Evolutionary conservation across 2,329 filamentous ascomycete species (phyloP).

Genomic region (Trichophyton verrucosum): DNA sequence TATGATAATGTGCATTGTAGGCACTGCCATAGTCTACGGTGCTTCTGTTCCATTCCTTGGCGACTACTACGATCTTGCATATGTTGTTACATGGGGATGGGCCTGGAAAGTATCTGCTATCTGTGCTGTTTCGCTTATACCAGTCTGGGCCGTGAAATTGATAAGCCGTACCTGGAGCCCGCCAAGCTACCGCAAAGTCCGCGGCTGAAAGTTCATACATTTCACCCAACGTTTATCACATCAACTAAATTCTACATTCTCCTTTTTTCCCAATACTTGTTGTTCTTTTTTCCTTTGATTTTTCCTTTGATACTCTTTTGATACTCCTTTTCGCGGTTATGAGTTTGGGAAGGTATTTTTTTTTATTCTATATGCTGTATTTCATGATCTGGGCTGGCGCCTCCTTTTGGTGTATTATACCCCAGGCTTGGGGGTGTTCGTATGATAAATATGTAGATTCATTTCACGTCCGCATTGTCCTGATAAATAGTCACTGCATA

Average conservation of each 20-base stretch:
- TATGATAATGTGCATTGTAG: conserved; percentile 75
- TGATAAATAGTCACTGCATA: neutral
- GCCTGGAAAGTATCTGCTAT: conserved; percentile 79
- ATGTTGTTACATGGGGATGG: conserved; percentile 67
- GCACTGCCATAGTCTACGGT: conserved; percentile 69
- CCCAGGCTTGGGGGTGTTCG: neutral
- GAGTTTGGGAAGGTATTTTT: neutral
- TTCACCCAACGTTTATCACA: neutral
- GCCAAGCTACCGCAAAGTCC: conserved; percentile 86
- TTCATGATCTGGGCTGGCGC: neutral
- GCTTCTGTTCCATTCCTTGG: conserved; percentile 76
- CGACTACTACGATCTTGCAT: conserved; percentile 77
- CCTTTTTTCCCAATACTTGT: neutral
- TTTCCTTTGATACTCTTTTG: neutral
- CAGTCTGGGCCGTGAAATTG: conserved; percentile 76
- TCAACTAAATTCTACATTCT: neutral
- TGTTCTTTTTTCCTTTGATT: neutral
- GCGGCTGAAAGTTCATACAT: conserved; percentile 21
- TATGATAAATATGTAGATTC: neutral
- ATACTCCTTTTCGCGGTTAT: neutral
- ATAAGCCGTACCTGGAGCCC: conserved; percentile 77
- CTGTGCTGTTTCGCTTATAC: conserved; percentile 64
- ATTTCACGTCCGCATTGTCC: neutral
- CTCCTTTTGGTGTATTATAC: neutral
- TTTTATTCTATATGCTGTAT: neutral